Evolutionary conservation across 2,329 filamentous ascomycete species (phyloP).

Genomic region (Epichloe scottii): DNA sequence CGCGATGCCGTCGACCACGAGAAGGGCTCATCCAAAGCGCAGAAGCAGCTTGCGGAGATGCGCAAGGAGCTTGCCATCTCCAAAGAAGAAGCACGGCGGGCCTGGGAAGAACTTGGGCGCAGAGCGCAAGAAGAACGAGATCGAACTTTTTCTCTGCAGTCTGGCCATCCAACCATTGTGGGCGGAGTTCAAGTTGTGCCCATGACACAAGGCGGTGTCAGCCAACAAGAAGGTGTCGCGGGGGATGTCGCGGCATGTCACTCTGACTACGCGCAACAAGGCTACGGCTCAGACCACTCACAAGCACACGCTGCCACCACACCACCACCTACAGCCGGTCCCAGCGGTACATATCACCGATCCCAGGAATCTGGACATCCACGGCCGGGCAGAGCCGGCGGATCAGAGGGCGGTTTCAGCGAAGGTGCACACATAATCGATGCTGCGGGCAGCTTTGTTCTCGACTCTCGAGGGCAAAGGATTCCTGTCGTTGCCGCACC

Average conservation of each 20-base stretch:
- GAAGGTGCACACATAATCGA: conserved; percentile 63
- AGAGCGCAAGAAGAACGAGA: conserved; percentile 90
- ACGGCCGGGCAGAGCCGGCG: conserved; percentile 12
- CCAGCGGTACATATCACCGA: conserved; percentile 13
- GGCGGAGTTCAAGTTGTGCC: conserved; percentile 93
- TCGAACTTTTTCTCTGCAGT: conserved; percentile 69
- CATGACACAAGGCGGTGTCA: conserved; percentile 62
- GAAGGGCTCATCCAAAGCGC: conserved; percentile 58
- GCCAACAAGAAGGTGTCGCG: conserved; percentile 36
- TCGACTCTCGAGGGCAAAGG: conserved; percentile 47
- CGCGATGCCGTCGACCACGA: conserved; percentile 54
- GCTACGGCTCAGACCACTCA: conserved; percentile 24
- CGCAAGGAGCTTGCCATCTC: conserved; percentile 86
- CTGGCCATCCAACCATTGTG: conserved; percentile 77
- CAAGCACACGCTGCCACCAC: conserved; percentile 31
- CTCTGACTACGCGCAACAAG: conserved; percentile 17
- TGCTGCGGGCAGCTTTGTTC: conserved; percentile 45
- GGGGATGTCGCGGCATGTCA: conserved; percentile 23
- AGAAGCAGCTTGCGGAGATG: conserved; percentile 79
- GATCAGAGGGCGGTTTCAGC: conserved; percentile 50
- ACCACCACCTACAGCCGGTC: conserved; percentile 17
- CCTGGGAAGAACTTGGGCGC: conserved; percentile 92
- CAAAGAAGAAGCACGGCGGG: conserved; percentile 86
- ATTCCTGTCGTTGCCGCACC: conserved; percentile 36
- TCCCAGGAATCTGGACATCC: conserved; percentile 12